A percentile compares a stretch with the other conserved stretches of the same genome.
These are phyloP conservation scores for Flaveria ramosissima DNA, from an alignment of 129 eudicot species.

Conservation along the genomic window DNA sequence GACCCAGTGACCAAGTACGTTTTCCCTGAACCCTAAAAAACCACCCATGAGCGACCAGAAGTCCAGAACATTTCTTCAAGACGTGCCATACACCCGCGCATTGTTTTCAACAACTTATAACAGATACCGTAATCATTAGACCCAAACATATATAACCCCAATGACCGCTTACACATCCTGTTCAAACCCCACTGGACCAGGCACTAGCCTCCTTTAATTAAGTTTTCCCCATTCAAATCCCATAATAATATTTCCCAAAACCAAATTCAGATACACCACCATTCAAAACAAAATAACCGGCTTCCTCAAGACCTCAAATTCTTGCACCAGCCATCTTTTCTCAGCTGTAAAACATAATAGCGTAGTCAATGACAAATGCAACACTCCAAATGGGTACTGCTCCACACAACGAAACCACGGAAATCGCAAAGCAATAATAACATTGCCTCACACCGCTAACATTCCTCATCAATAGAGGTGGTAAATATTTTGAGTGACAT, in stretches of 20 bases:
- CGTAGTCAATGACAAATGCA: constrained; percentile 55
- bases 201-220: constrained; percentile 26
- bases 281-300: constrained; percentile 56
- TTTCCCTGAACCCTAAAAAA: constrained; percentile 22
- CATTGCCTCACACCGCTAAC: constrained; percentile 23
- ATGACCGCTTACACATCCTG: constrained; percentile 26
- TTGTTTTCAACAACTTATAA: constrained; percentile 27
- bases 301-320: constrained; percentile 87
- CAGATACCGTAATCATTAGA: constrained; percentile 40
- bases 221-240: constrained; percentile 33
- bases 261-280: constrained; percentile 50
- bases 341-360: constrained; percentile 86
- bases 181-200: constrained; percentile 27
- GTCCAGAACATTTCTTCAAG: constrained; percentile 24
- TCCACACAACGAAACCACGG: constrained; percentile 39
- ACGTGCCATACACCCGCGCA: constrained; percentile 17
- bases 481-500: background rate
- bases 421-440: constrained; percentile 23
- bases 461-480: constrained; percentile 17
- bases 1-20: background rate
- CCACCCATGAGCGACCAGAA: constrained; percentile 22
- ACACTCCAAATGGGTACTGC: constrained; percentile 46
- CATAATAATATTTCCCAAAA: constrained; percentile 47
- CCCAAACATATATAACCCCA: constrained; percentile 31
- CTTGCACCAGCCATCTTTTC: constrained; percentile 90